phyloP scores from a whole-genome alignment of 495 filamentous ascomycete genomes.

The Alectoria sarmentosa region DNA sequence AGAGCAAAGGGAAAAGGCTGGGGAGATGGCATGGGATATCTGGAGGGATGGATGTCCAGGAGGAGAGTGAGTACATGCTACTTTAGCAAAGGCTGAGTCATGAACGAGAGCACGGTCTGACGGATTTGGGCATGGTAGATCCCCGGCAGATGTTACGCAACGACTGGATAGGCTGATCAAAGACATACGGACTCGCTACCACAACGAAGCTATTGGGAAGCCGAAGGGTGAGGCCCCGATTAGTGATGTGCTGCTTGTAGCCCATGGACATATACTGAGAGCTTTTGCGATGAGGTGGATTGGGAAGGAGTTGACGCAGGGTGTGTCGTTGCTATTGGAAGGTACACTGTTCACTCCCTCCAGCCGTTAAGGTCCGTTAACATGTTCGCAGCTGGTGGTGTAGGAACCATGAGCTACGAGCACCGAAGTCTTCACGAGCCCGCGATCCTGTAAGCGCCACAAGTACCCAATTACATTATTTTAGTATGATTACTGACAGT shows the following conservation, averaged over 20 bases:
- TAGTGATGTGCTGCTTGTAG: slow-evolving; percentile 59
- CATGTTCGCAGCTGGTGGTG: slow-evolving; percentile 67
- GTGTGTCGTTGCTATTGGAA: slow-evolving; percentile 36
- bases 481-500: background rate
- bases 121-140: no score
- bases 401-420: slow-evolving; percentile 75
- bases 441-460: slow-evolving; percentile 44
- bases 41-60: slow-evolving; percentile 41
- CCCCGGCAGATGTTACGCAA: slow-evolving; percentile 56
- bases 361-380: slow-evolving; percentile 27
- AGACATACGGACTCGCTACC: slow-evolving; percentile 58
- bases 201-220: slow-evolving; percentile 32
- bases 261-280: slow-evolving; percentile 82
- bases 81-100: no score
- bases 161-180: slow-evolving; percentile 69
- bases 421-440: slow-evolving; percentile 62
- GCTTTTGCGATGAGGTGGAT: slow-evolving; percentile 90
- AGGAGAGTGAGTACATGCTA: no score
- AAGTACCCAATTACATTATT: no score
- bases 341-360: slow-evolving; percentile 8
- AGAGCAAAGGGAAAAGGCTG: slow-evolving; percentile 44
- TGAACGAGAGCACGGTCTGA: no score
- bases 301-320: slow-evolving; percentile 53
- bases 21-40: slow-evolving; percentile 31
- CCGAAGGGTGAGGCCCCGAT: slow-evolving; percentile 38